phyloP scores from a whole-genome alignment of 1,284 basidiomycete species.

The Puccinia hordei region DNA sequence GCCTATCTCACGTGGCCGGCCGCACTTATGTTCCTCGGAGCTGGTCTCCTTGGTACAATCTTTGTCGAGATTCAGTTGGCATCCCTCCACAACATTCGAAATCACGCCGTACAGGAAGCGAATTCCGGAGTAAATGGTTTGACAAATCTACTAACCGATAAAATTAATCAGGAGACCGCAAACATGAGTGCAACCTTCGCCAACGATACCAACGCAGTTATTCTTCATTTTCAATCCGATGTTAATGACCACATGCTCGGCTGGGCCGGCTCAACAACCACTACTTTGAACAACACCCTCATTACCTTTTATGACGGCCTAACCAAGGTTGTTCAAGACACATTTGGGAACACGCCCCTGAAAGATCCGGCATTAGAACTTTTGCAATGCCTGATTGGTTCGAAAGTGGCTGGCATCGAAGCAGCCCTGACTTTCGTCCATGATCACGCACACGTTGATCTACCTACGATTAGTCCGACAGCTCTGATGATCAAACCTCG shows the following conservation, averaged over 20 bases:
- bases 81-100: conserved; percentile 16
- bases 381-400: conserved; percentile 42
- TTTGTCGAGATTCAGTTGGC: conserved; percentile 38
- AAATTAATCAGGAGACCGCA: conserved; percentile 34
- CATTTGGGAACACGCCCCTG: conserved; percentile 45
- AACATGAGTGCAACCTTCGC: conserved; percentile 41
- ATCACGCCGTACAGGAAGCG: conserved; percentile 40
- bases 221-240: conserved; percentile 37
- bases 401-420: conserved; percentile 41
- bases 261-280: conserved; percentile 47
- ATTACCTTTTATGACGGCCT: conserved; percentile 47
- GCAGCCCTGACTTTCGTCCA: conserved; percentile 42
- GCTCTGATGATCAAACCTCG: conserved; percentile 34
- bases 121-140: conserved; percentile 26
- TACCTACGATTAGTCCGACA: conserved; percentile 35
- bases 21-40: conserved; percentile 37
- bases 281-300: conserved; percentile 44
- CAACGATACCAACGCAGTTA: conserved; percentile 42
- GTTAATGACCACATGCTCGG: conserved; percentile 48
- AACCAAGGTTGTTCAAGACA: conserved; percentile 34
- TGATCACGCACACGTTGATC: conserved; percentile 45
- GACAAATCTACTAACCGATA: conserved; percentile 37
- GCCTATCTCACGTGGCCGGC: conserved; percentile 42
- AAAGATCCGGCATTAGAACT: conserved; percentile 23
- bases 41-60: conserved; percentile 29